Evolutionary conservation across 2,329 filamentous ascomycete species (phyloP), one percentile per base, ranked within the genome.

Genomic region (Didymellaceae sp.): DNA sequence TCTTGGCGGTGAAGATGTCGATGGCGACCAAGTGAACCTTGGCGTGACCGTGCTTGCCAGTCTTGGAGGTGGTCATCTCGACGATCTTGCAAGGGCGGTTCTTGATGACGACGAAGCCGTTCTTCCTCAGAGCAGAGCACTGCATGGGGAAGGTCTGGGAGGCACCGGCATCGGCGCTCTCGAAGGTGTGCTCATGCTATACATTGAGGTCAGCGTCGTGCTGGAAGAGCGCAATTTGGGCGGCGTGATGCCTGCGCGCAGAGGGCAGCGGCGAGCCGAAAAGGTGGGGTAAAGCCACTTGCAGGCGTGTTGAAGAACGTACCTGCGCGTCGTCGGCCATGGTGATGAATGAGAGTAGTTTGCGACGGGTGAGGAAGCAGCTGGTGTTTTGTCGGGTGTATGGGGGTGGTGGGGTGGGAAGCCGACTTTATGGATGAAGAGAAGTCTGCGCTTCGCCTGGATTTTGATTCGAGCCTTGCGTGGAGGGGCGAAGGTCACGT

Each of bases 11-110:
- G 88, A 99, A 99, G 84, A 99, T 97, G 79, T 99, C 94, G 78
- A 95, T 86, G 76, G 91, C 94, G 74, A 97, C 89, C 72, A 99
- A 83, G 82, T 99, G 93, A 78, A 99, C 94, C 88, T 99, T 99
- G 82, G 94, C 94, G 90, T 99, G 95, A 80, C 94, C 94, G 89
- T 99, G 94, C 91, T 99, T 99, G 82, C 94, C 94, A 68, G 94
- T 99, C 92, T 99, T 99, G 79, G 94, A 99, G 83, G 94, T 99
- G 69, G 91, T 96, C 95, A 99, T 99, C 76, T 99, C 94, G 79
- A 97, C 90, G 73, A 99, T 99, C 90, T 97, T 99, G 92, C 94
- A 99, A 72, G 94, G 95, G 72, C 94, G 94, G 81, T 84, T 82
- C 88, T 99, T 99, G 83, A 99, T 97, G 78, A 93, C 88, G 79